Conservation (phyloP, 345 rosid species). For the Durio zibethinus region DNA sequence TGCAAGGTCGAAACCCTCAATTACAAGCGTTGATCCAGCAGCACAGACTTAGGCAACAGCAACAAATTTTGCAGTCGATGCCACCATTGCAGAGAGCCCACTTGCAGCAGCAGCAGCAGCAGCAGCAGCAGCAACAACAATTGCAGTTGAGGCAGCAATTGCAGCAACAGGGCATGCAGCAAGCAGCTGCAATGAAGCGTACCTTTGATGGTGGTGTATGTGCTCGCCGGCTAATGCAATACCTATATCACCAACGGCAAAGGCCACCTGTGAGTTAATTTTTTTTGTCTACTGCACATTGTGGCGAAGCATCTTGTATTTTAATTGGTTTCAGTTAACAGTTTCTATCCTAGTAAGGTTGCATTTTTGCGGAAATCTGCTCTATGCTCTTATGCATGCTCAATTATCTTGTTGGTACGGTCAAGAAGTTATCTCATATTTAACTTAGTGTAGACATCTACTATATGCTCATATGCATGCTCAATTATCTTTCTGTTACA, state of each 20-base stretch:
- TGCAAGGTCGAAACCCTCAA: slow-evolving; percentile 70
- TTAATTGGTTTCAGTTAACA: neutral
- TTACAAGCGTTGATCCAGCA: slow-evolving; percentile 70
- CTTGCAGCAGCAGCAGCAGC: slow-evolving; percentile 89
- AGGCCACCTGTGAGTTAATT: slow-evolving; percentile 66
- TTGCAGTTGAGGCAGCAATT: slow-evolving; percentile 71
- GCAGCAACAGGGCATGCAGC: slow-evolving; percentile 81
- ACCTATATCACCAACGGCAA: slow-evolving; percentile 89
- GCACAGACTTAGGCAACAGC: slow-evolving; percentile 62
- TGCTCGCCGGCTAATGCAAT: slow-evolving; percentile 94
- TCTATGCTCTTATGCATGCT: neutral
- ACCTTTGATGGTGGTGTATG: slow-evolving; percentile 78
- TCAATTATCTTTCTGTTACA: neutral
- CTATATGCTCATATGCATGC: neutral
- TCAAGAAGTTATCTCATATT: neutral
- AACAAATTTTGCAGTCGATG: slow-evolving; percentile 67
- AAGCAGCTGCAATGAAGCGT: slow-evolving; percentile 46
- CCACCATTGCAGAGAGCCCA: slow-evolving; percentile 83
- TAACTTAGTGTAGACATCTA: neutral
- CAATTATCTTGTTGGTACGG: neutral
- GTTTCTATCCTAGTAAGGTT: neutral
- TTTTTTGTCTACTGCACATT: neutral
- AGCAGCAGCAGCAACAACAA: slow-evolving; percentile 82
- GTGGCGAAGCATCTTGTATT: neutral
- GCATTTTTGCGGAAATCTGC: neutral